Evolutionary conservation across 2,329 filamentous ascomycete species (phyloP), one percentile per base, ranked within the genome.

Genomic region (Leptographium lundbergii): DNA sequence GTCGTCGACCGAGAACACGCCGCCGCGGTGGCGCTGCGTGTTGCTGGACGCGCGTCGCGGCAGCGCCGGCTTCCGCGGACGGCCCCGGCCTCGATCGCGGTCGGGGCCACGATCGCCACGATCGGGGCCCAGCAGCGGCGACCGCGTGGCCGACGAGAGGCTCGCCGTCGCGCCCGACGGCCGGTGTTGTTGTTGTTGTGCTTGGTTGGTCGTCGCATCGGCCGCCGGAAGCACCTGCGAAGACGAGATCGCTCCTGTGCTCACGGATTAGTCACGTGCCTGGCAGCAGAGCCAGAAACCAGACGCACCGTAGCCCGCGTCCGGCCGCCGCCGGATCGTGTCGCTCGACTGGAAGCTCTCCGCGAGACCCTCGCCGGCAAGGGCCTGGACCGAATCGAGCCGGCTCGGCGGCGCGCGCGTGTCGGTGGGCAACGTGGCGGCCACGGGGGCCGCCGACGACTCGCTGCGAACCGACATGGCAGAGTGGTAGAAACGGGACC

Each of bases 1-100:
- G 70, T 97, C 92, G 69, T 97, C 91, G 54, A 89, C 89, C 0
- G 91, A 96, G 73, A 95, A 97, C 61, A 92, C 79, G 62, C 88
- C 88, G 34, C 91, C 89, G 58, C 89, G 86, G 69, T 92, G 84
- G 3, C 90, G 36, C 66, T 83, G 78, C 9, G 72, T 72, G 59
- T 81, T 88, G 27, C 89, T 90, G 1, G 89, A 92, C 60, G 85
- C 78, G 62, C 90, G 85, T 65, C 89, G 86, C 60, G 81, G 71
- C 71, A 92, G 81, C 13, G 81, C 74, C 22, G 90, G 90, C 70
- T 92, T 95, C 69, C 82, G 85, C 17, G 84, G 77, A 63, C 80
- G 77, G 27, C 72, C 69, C 53, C 77, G 77, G 62, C 76, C 73
- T 64, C 78, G 75, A 58, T 82, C 79, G 59, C n/a, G n/a, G n/a